Base-by-base conservation (phyloP, 176 grass and related monocot species). In the Chrysopogon serrulatus region DNA sequence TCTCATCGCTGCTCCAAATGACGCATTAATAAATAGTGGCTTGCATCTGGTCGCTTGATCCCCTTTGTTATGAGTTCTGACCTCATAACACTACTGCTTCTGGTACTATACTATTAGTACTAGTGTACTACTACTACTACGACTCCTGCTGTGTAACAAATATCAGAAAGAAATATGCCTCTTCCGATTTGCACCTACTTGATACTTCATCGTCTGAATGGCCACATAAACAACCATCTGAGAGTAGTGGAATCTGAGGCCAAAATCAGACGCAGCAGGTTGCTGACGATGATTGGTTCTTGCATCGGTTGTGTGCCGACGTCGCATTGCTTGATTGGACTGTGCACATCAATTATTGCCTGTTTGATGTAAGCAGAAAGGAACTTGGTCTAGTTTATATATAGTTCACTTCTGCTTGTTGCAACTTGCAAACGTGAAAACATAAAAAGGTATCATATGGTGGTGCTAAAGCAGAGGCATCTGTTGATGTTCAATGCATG, bases 291-390 rank as follows among this genome's bases (percentile, higher is more conserved):
- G 68, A 68, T 86, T 83, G 47, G 66, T 60, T 86, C 45, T 80
- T 9, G 65, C 12, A 57, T 83, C 77, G 39, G 39, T 67, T 90
- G 70, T 83, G 65, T 49, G 32, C 77, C 37, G 10, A 73, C 67
- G 56, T 69, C 39, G 84, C 84, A 74, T 21, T 74, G 17, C 12
- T 77, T 74, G 19, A 79, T 83, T 86, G 84, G 74, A 83, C 79
- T 68, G 68, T 67, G 28, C 18, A 60, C 47, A 83, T 83, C 88
- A 86, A 86, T 87, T 66, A 90, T 90, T 86, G 74, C 17, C 17
- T 31, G 59, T 23, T 41, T 79, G 88, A 79, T 83, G 84, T 74
- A n/a, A 86, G 84, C 74, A 79, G 64, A 61, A 71, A 79, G 73
- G 41, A 43, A 73, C 33, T 23, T 43, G 35, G 31, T 26, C 36